A percentile compares a stretch with the other conserved stretches of the same genome.
Evolutionary conservation across 495 filamentous ascomycete species (phyloP).

Genomic region (Hypoxylon subgilvum): DNA sequence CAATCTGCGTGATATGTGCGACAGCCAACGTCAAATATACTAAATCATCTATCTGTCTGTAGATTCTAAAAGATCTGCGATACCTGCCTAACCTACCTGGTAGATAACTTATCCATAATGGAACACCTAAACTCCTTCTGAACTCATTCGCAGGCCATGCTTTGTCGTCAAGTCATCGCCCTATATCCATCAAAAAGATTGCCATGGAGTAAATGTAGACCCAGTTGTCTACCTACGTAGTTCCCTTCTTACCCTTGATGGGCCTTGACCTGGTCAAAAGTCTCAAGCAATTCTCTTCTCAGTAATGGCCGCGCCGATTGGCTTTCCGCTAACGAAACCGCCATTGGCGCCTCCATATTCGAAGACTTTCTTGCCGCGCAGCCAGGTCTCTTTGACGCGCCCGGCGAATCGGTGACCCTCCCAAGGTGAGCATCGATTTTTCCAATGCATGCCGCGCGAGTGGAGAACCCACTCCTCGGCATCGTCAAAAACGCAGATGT

Average conservation of each 20-base stretch:
- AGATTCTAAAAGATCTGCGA: too few relatives aligned
- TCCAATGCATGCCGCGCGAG: conserved; percentile 78
- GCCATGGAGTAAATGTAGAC: too few relatives aligned
- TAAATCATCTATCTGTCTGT: neutral
- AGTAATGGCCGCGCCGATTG: conserved; percentile 50
- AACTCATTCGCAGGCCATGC: conserved; percentile 24
- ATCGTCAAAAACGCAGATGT: conserved; percentile 92
- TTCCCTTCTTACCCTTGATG: too few relatives aligned
- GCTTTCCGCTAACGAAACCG: conserved; percentile 48
- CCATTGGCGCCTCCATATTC: conserved; percentile 50
- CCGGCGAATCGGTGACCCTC: conserved; percentile 81
- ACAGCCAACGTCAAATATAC: neutral
- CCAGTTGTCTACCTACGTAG: too few relatives aligned
- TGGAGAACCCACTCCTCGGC: conserved; percentile 74
- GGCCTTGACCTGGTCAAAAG: too few relatives aligned
- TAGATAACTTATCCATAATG: neutral
- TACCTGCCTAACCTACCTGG: too few relatives aligned
- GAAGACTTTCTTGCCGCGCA: conserved; percentile 80
- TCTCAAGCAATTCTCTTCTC: conserved; percentile 48
- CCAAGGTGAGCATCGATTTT: conserved; percentile 94
- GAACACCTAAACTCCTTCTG: conserved; percentile 18
- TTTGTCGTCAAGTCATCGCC: conserved; percentile 27
- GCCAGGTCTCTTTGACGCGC: conserved; percentile 86
- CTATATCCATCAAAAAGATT: too few relatives aligned
- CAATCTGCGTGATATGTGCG: conserved; percentile 1